These are phyloP conservation scores for Plasmodium gonderi DNA, from an alignment of 169 alveolate genomes.

Conservation along the genomic window DNA sequence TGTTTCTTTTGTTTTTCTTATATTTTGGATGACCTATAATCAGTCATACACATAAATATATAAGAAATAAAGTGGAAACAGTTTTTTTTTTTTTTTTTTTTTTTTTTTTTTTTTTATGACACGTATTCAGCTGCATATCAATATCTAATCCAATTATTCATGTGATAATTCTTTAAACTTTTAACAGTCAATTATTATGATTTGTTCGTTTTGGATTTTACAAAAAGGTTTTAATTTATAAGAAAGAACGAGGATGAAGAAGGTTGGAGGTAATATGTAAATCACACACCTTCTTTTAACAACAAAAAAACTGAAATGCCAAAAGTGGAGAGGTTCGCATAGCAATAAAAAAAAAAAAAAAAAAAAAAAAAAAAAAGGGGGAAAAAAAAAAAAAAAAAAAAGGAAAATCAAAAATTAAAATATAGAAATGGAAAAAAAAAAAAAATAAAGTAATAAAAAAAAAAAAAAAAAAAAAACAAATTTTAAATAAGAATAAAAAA, in stretches of 20 bases:
- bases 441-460: neutral
- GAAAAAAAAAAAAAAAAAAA: neutral
- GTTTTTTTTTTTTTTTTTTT: neutral
- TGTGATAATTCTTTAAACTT: neutral
- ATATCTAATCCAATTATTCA: neutral
- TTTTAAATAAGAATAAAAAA: neutral
- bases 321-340: neutral
- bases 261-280: too few relatives aligned
- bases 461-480: neutral
- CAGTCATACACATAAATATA: neutral
- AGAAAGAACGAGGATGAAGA: neutral
- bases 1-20: neutral
- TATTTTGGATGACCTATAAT: neutral
- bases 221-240: slow-evolving; percentile 2
- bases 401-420: too few relatives aligned
- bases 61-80: neutral
- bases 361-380: neutral
- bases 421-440: neutral
- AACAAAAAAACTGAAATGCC: neutral
- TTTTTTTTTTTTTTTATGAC: neutral
- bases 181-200: neutral
- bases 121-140: neutral
- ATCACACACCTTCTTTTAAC: neutral
- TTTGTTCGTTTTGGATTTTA: neutral
- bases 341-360: neutral